Conservation (phyloP, 1,284 basidiomycete species). For the Tilletia setariae region DNA sequence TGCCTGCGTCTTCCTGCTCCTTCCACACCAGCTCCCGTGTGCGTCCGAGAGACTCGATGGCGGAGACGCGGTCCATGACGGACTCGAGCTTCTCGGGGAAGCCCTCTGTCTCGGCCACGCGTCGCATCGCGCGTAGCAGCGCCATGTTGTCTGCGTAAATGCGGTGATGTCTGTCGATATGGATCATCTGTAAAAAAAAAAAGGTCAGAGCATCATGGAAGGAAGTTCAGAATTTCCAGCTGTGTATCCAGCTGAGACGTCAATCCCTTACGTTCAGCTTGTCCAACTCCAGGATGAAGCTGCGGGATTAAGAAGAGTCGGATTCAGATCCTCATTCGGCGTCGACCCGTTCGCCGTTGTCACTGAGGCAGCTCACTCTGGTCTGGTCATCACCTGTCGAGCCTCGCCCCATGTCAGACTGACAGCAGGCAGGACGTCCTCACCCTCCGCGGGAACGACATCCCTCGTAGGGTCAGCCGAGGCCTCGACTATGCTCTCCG, state of each 20-base stretch:
- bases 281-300: conserved; percentile 18
- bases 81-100: conserved; percentile 42
- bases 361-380: conserved; percentile 28
- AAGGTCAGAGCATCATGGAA: background rate
- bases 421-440: conserved; percentile 43
- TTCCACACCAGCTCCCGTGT: conserved; percentile 47
- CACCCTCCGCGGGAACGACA: conserved; percentile 22
- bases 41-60: conserved; percentile 40
- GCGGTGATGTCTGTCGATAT: conserved; percentile 46
- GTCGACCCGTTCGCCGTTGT: too few relatives aligned
- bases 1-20: conserved; percentile 44
- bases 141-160: conserved; percentile 48
- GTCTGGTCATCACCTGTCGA: conserved; percentile 48
- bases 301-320: background rate
- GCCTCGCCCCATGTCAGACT: conserved; percentile 48
- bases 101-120: conserved; percentile 37
- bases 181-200: conserved; percentile 26
- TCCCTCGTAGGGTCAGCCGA: conserved; percentile 39
- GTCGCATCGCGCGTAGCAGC: conserved; percentile 41
- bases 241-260: too few relatives aligned
- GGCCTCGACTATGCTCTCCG: conserved; percentile 23
- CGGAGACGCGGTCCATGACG: conserved; percentile 48
- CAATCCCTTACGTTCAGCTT: conserved; percentile 17
- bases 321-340: too few relatives aligned
- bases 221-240: background rate